These are phyloP conservation scores for Aureobasidium sp. DNA, from an alignment of 2,329 filamentous ascomycete species.

Conservation along the genomic window DNA sequence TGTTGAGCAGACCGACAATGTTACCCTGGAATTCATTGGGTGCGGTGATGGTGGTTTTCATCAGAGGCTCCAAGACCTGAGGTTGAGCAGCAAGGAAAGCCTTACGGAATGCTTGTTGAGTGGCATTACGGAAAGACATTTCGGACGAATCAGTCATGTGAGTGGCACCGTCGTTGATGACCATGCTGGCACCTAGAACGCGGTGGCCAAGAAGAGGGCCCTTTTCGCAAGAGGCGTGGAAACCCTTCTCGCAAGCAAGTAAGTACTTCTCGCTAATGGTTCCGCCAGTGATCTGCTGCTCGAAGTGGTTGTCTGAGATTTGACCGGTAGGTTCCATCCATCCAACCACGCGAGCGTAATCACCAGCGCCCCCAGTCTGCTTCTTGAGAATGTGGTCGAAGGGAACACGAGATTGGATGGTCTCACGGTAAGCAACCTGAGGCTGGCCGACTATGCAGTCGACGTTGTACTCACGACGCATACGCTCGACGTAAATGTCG, in stretches of 20 bases:
- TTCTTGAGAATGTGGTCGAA: conserved; percentile 95
- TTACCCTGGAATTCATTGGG: conserved; percentile 97
- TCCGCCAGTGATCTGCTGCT: conserved; percentile 80
- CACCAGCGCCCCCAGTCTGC: conserved; percentile 90
- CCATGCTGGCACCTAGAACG: conserved; percentile 83
- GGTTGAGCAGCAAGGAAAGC: conserved; percentile 76
- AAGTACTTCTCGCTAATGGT: conserved; percentile 94
- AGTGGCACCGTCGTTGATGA: conserved; percentile 91
- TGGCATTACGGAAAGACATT: conserved; percentile 89
- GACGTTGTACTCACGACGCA: conserved; percentile 92
- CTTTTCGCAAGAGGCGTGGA: conserved; percentile 72
- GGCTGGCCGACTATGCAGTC: conserved; percentile 94
- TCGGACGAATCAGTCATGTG: conserved; percentile 98
- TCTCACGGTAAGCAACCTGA: conserved; percentile 95
- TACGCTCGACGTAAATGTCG: conserved; percentile 95
- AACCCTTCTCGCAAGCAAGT: conserved; percentile 90
- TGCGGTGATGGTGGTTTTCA: conserved; percentile 96
- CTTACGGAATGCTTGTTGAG: conserved; percentile 94
- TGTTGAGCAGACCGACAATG: conserved; percentile 91
- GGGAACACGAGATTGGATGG: conserved; percentile 68
- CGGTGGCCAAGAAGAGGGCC: conserved; percentile 89
- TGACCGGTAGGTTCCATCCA: conserved; percentile 79
- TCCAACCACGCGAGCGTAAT: conserved; percentile 87
- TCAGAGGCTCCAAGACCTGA: conserved; percentile 84
- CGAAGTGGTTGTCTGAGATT: conserved; percentile 71